Evolutionary conservation across 2,329 filamentous ascomycete species (phyloP).

Genomic region (Lasiodiplodia theobromae): DNA sequence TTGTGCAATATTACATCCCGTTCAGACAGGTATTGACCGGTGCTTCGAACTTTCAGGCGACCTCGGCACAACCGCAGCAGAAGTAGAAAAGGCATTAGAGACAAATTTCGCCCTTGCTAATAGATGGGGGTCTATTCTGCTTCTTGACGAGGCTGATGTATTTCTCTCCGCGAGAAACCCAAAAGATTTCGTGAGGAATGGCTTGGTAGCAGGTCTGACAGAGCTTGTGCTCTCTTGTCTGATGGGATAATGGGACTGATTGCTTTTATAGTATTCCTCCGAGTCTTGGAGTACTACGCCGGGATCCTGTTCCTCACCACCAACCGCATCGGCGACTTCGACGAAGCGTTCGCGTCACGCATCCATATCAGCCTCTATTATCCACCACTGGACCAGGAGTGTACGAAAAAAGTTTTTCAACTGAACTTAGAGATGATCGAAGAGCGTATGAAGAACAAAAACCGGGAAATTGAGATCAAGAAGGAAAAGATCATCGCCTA

Average conservation of each 20-base stretch:
- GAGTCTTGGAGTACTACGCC: constrained; percentile 17
- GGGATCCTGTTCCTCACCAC: constrained; percentile 46
- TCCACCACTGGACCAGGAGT: too few relatives aligned
- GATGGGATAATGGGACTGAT: too few relatives aligned
- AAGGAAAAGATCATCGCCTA: background rate
- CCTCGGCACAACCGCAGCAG: background rate
- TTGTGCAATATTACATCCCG: too few relatives aligned
- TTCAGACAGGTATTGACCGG: too few relatives aligned
- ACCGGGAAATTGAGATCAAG: background rate
- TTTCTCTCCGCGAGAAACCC: background rate
- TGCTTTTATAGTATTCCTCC: constrained; percentile 14
- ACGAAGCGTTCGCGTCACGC: constrained; percentile 27
- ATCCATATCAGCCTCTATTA: constrained; percentile 45
- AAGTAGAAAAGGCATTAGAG: background rate
- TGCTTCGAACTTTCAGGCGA: too few relatives aligned
- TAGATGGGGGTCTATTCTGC: background rate
- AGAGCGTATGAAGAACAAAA: background rate
- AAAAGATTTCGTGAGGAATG: background rate
- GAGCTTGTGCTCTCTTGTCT: too few relatives aligned
- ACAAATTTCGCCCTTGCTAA: background rate
- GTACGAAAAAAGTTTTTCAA: background rate
- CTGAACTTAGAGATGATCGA: background rate
- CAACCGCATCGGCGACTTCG: constrained; percentile 43
- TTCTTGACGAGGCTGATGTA: background rate
- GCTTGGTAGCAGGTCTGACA: background rate